Evolutionary conservation across 2,329 filamentous ascomycete species (phyloP), one percentile per base, ranked within the genome.

Genomic region (Phyllosticta ampelicida): DNA sequence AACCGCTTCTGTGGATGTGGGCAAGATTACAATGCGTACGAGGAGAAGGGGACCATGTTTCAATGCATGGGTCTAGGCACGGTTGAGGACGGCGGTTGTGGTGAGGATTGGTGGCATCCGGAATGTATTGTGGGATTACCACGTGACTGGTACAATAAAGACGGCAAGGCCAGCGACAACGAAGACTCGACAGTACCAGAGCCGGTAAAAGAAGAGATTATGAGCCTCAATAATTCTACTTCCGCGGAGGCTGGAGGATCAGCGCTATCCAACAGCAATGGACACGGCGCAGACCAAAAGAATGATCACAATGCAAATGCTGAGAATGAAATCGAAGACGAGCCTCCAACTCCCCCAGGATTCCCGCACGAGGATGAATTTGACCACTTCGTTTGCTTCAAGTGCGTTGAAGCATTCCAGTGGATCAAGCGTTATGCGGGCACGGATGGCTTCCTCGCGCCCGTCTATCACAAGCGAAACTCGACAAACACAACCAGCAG

Each of bases 81-180:
- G 0, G 79, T 82, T 11, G 87, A 92, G 63, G 85, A 86, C 1
- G 91, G 91, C 16, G 92, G 91, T 4, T 97, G 92, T 72, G 92
- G 92, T 11, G 92, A 97, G 74, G 92, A 97, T 68, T 97, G 92
- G 92, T 97, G 90, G 80, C 92, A 97, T 74, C 90, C 92, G 0
- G 90, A 94, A 62, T 97, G 92, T 68, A 76, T 97, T 8, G 83
- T 96, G 53, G 91, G 91, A 5, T 75, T 95, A 64, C 84, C 86
- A 0, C 82, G 89, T 10, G 80, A 84, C 60, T 91, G 87, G 84
- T 84, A 78, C 62, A 84, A 86, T 67, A 78, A 71, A 51, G 63
- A 72, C 71, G 51, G 65, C 11, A 16, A 28, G 20, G 56, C 58
- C n/a, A 63, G 19, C 48, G 28, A 28, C 53, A n/a, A 44, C 16